A percentile compares a stretch with the other conserved stretches of the same genome.
Conservation (phyloP, 148 eudicot genomes). For the Bassia scoparia region DNA sequence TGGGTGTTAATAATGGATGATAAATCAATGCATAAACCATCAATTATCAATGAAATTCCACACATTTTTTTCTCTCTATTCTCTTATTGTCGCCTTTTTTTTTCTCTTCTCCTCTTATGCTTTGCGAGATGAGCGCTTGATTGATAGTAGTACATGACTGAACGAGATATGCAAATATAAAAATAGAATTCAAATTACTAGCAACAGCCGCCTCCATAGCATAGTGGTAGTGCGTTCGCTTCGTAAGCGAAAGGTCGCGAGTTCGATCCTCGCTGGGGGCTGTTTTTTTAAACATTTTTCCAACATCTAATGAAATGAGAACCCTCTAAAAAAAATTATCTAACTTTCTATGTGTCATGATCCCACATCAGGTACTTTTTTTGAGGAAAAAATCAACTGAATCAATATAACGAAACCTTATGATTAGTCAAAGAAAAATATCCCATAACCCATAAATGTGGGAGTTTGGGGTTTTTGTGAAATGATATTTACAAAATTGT, state of each 20-base stretch:
- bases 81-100: neutral
- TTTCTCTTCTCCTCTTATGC: neutral
- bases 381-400: too few relatives aligned
- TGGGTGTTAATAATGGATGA: slow-evolving; percentile 17
- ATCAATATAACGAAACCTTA: too few relatives aligned
- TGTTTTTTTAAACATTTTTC: neutral
- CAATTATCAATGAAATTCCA: slow-evolving; percentile 69
- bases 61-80: slow-evolving; percentile 45
- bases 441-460: too few relatives aligned
- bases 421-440: too few relatives aligned
- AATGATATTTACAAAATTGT: too few relatives aligned
- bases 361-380: too few relatives aligned
- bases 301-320: too few relatives aligned
- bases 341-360: too few relatives aligned
- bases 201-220: slow-evolving; percentile 44
- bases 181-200: neutral
- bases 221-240: slow-evolving; percentile 75
- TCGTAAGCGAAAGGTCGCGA: slow-evolving; percentile 66
- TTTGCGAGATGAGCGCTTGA: too few relatives aligned
- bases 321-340: too few relatives aligned
- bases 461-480: too few relatives aligned
- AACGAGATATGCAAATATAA: neutral
- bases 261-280: slow-evolving; percentile 65
- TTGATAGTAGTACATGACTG: neutral
- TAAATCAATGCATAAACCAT: slow-evolving; percentile 46